Percentiles rank a stretch among this genome's conserved stretches.
phyloP scores from a whole-genome alignment of 164 flowering plant genomes.

The Vitis amurensis region DNA sequence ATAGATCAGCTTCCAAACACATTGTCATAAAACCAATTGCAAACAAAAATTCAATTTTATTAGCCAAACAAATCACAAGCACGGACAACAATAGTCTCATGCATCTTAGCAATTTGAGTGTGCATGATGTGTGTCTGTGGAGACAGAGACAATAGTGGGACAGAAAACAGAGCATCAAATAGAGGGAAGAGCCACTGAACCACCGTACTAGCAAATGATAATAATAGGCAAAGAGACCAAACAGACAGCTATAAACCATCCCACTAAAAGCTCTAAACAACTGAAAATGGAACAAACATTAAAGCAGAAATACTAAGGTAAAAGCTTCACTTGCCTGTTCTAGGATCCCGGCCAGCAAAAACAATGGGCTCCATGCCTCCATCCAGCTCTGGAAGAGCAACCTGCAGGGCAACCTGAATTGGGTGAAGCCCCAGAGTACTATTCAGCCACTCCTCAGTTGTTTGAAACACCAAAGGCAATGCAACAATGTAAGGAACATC shows the following conservation, averaged over 20 bases:
- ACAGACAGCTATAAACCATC: not conserved
- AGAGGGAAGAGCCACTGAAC: too few relatives aligned
- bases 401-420: constrained; percentile 98
- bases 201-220: not conserved
- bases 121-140: not conserved
- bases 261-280: not conserved
- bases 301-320: not conserved
- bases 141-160: too few relatives aligned
- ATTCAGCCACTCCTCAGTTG: constrained; percentile 97
- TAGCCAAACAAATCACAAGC: not conserved
- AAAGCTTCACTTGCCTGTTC: constrained; percentile 63
- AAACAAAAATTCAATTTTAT: not conserved
- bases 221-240: not conserved
- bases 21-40: not conserved
- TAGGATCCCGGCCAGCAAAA: constrained; percentile 91
- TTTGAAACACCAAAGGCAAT: constrained; percentile 93
- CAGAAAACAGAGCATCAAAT: too few relatives aligned
- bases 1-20: constrained; percentile 1
- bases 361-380: constrained; percentile 99
- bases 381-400: constrained; percentile 97
- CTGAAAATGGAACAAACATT: not conserved
- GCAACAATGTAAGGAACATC: constrained; percentile 98
- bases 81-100: not conserved
- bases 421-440: constrained; percentile 97
- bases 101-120: not conserved